Evolutionary conservation across 495 filamentous ascomycete genomes (phyloP).

Genomic region (Annulohypoxylon bovei): DNA sequence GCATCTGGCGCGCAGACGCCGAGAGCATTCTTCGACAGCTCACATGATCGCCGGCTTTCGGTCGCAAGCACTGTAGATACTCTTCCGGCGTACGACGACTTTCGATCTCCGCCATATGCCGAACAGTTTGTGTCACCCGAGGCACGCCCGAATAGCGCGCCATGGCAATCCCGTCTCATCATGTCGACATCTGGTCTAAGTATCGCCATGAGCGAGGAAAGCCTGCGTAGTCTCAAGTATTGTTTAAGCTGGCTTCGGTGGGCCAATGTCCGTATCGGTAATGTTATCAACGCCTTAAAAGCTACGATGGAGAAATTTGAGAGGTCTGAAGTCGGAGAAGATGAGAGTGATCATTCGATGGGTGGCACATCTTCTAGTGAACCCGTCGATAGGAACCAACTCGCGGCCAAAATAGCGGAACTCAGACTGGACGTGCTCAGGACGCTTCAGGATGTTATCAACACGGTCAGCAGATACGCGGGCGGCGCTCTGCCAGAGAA

Average conservation of each 20-base stretch:
- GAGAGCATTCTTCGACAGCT: conserved; percentile 38
- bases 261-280: conserved; percentile 78
- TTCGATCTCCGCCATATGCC: conserved; percentile 75
- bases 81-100: conserved; percentile 82
- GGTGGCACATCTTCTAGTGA: conserved; percentile 30
- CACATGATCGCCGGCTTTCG: conserved; percentile 55
- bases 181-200: conserved; percentile 85
- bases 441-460: conserved; percentile 78
- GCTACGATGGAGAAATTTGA: conserved; percentile 81
- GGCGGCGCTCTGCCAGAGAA: conserved; percentile 87
- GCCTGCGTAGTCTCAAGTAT: conserved; percentile 76
- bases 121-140: conserved; percentile 47
- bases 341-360: conserved; percentile 35
- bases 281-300: conserved; percentile 73
- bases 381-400: conserved; percentile 49
- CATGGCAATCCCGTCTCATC: conserved; percentile 82
- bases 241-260: conserved; percentile 79
- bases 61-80: conserved; percentile 67
- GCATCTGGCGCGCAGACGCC: conserved; percentile 45
- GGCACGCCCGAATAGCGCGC: conserved; percentile 49
- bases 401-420: conserved; percentile 69
- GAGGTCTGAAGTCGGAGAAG: conserved; percentile 43
- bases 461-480: conserved; percentile 83
- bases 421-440: conserved; percentile 78
- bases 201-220: conserved; percentile 87